Evolutionary conservation across 331 rosid genomes (phyloP).

Genomic region (Acacia pycnantha): DNA sequence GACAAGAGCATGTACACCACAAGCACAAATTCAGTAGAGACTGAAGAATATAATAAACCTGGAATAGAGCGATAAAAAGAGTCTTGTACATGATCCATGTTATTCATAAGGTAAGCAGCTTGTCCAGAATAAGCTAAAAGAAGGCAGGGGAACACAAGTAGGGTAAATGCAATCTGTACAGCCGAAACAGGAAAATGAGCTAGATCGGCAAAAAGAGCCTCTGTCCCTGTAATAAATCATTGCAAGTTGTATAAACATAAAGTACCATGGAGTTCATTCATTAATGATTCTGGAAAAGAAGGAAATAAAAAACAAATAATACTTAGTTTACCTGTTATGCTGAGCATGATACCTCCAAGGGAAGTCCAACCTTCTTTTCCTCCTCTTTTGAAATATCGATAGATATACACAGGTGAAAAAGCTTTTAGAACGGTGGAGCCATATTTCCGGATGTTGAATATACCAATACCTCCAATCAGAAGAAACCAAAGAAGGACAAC

Average conservation of each 20-base stretch:
- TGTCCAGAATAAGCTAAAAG: conserved; percentile 95
- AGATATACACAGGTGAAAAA: conserved; percentile 80
- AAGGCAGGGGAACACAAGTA: conserved; percentile 95
- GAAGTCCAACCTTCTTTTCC: conserved; percentile 86
- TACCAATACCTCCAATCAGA: conserved; percentile 91
- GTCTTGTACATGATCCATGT: conserved; percentile 49
- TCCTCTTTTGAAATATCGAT: conserved; percentile 70
- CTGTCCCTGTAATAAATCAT: conserved; percentile 73
- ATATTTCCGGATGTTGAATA: conserved; percentile 80
- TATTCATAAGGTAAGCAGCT: conserved; percentile 84
- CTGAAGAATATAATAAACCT: conserved; percentile 49
- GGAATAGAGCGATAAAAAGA: conserved; percentile 95
- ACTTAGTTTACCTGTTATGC: conserved; percentile 79
- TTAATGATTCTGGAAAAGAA: conserved; percentile 17
- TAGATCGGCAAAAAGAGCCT: conserved; percentile 96
- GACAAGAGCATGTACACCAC: not conserved
- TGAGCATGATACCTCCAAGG: conserved; percentile 96
- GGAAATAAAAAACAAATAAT: not conserved
- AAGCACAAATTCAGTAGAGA: conserved; percentile 5
- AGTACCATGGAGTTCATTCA: not conserved
- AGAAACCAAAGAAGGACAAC: conserved; percentile 95
- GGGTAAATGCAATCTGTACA: conserved; percentile 90
- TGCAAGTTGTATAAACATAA: conserved; percentile 33
- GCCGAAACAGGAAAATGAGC: conserved; percentile 96
- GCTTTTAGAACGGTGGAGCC: conserved; percentile 77